phyloP scores from a whole-genome alignment of 2,329 filamentous ascomycete genomes.

The Fusarium sp. region DNA sequence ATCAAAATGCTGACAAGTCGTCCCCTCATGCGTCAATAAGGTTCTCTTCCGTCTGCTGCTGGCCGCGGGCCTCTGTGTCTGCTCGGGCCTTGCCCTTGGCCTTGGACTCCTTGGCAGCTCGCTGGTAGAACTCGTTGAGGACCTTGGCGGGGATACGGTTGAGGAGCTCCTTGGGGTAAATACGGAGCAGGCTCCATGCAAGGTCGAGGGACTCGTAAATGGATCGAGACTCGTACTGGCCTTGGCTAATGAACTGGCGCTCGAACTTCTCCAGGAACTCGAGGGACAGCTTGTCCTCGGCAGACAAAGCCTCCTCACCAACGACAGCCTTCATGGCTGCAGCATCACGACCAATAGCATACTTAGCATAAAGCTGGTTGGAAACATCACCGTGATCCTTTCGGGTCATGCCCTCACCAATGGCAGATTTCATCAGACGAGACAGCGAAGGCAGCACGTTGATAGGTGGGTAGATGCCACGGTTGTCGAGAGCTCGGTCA shows the following conservation, averaged over 20 bases:
- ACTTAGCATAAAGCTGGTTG: conserved; percentile 99
- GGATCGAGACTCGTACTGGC: conserved; percentile 88
- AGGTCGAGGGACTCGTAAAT: conserved; percentile 96
- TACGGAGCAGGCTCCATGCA: conserved; percentile 94
- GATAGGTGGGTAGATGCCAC: conserved; percentile 98
- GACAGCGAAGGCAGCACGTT: conserved; percentile 98
- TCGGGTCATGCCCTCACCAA: conserved; percentile 95
- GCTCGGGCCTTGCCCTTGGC: conserved; percentile 69
- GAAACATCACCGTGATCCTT: conserved; percentile 98
- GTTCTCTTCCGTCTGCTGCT: conserved; percentile 65
- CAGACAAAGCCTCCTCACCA: conserved; percentile 94
- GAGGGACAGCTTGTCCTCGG: conserved; percentile 96
- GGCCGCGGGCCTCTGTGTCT: conserved; percentile 55
- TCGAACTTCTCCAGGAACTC: conserved; percentile 99
- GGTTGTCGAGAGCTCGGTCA: conserved; percentile 93
- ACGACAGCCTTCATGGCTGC: conserved; percentile 99
- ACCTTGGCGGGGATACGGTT: conserved; percentile 92
- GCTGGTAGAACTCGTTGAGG: conserved; percentile 85
- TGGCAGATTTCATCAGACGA: conserved; percentile 99
- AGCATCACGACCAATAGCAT: conserved; percentile 97
- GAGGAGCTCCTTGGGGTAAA: conserved; percentile 97
- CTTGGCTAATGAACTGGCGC: conserved; percentile 91
- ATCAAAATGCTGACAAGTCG: conserved; percentile 40
- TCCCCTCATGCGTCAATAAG: conserved; percentile 67
- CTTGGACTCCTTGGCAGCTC: conserved; percentile 72